Conservation (phyloP, 495 filamentous ascomycete species). For the Aspergillus carlsbadensis region DNA sequence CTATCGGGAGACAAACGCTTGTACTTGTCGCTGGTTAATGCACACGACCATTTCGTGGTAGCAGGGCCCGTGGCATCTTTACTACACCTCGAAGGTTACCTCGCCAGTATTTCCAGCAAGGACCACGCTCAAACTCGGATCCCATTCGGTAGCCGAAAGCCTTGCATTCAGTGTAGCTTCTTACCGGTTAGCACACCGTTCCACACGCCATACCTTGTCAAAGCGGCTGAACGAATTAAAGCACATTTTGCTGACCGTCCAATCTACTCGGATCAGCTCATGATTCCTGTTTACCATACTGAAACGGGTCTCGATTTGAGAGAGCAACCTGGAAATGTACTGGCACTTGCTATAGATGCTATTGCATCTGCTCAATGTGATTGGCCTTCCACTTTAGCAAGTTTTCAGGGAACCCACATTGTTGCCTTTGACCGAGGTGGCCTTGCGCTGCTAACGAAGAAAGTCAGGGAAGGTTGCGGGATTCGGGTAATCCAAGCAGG, state of each 20-base stretch:
- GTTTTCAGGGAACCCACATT: constrained; percentile 13
- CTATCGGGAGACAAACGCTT: constrained; percentile 16
- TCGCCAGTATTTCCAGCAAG: constrained; percentile 5
- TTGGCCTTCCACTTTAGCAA: constrained; percentile 16
- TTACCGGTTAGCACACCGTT: constrained; percentile 35
- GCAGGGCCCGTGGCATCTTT: constrained; percentile 30
- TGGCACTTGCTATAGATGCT: constrained; percentile 21
- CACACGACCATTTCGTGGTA: constrained; percentile 29
- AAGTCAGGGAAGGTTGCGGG: constrained; percentile 16
- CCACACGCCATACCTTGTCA: constrained; percentile 31
- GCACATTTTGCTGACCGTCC: constrained; percentile 14
- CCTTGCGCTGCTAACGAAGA: constrained; percentile 15
- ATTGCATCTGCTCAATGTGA: constrained; percentile 24
- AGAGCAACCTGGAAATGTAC: constrained; percentile 13
- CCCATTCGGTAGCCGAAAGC: constrained; percentile 22
- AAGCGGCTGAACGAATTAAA: constrained; percentile 18
- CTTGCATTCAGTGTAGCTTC: constrained; percentile 20
- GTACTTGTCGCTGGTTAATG: constrained; percentile 30
- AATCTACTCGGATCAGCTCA: constrained; percentile 19
- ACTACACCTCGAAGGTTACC: constrained; percentile 14
- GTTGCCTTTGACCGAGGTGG: constrained; percentile 23
- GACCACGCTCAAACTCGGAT: constrained; percentile 21
- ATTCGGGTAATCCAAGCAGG: constrained; percentile 17
- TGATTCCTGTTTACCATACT: constrained; percentile 37
- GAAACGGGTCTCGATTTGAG: constrained; percentile 29